Base-by-base conservation (phyloP, 2,329 filamentous ascomycete genomes). In the Aspergillus phoenicis region DNA sequence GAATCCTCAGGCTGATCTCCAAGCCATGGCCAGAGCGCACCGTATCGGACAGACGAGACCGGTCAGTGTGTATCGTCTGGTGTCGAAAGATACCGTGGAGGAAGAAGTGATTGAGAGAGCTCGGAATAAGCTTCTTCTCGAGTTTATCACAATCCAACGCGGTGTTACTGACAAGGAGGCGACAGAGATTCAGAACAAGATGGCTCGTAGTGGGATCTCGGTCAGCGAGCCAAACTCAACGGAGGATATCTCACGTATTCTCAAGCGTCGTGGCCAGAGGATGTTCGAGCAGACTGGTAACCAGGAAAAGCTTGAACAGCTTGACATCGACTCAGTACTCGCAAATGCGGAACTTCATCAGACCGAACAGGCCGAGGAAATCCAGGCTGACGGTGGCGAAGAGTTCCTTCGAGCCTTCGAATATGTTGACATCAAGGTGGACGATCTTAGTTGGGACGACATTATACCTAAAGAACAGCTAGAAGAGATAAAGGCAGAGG, bases 261-360 rank as follows among this genome's bases (percentile, higher is more conserved):
- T 99, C 72, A 98, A 98, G 81, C 93, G 94, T 78, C 90, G 95
- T 68, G 96, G 95, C n/a, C 95, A 97, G 74, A 97, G 95, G 78
- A 96, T 99, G 89, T 99, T 99, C 68, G 94, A 98, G 77, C 94
- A 97, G 75, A 95, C 91, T 10, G 91, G 92, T 61, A 99, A 99
- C 73, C 95, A 99, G 77, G 90, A 94, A 79, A 95, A 96, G 74
- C 84, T 99, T 5, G 95, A 99, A 78, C 93, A 97, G 77, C 88
- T 99, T 24, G 95, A 99, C 74, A 98, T 99, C 68, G 96, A 99
- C 73, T 92, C 93, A 8, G 95, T 99, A 41, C 86, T 99, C 15
- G 95, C 95, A 70, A 97, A 97, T 75, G 95, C 96, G 28, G 95
- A 99, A 79, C 88, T 98, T 69, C 96, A 97, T 70, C 94, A 96